phyloP scores from a whole-genome alignment of 2,329 filamentous ascomycete genomes.

The Colletotrichum cereale region DNA sequence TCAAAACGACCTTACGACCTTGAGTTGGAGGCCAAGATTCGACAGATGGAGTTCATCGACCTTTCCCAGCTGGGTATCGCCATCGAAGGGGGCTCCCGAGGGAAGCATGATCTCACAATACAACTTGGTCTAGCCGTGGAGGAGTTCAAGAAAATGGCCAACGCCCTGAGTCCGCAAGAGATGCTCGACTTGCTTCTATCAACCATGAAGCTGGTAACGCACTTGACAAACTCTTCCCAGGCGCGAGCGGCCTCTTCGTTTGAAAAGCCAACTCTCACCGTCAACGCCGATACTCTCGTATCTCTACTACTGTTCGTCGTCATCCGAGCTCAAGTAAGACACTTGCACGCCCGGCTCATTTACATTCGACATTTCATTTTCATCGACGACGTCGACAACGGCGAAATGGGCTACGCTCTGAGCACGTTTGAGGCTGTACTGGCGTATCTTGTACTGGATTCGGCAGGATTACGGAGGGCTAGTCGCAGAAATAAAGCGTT shows the following conservation, averaged over 20 bases:
- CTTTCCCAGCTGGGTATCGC: conserved; percentile 93
- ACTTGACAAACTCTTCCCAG: conserved; percentile 67
- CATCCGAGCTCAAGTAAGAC: conserved; percentile 87
- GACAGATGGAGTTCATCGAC: conserved; percentile 93
- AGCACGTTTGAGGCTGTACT: conserved; percentile 97
- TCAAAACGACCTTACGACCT: conserved; percentile 85
- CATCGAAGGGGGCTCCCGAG: conserved; percentile 81
- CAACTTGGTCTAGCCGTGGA: conserved; percentile 85
- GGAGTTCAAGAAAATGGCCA: conserved; percentile 87
- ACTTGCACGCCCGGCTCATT: conserved; percentile 88
- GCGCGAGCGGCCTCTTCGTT: conserved; percentile 52
- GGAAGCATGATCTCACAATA: conserved; percentile 84
- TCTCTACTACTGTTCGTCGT: conserved; percentile 92
- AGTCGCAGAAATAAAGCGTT: conserved; percentile 87
- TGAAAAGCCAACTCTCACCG: conserved; percentile 70
- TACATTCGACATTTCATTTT: conserved; percentile 99
- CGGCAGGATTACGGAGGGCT: conserved; percentile 82
- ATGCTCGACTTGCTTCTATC: conserved; percentile 86
- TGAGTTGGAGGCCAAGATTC: conserved; percentile 89
- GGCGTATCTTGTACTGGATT: conserved; percentile 87
- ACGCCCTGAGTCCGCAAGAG: conserved; percentile 84
- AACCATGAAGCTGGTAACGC: conserved; percentile 87
- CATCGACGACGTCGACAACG: conserved; percentile 96
- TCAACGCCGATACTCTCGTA: conserved; percentile 91
- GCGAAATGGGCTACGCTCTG: conserved; percentile 94